These are phyloP conservation scores for Nemania diffusa DNA, from an alignment of 2,329 filamentous ascomycete genomes.

Conservation along the genomic window DNA sequence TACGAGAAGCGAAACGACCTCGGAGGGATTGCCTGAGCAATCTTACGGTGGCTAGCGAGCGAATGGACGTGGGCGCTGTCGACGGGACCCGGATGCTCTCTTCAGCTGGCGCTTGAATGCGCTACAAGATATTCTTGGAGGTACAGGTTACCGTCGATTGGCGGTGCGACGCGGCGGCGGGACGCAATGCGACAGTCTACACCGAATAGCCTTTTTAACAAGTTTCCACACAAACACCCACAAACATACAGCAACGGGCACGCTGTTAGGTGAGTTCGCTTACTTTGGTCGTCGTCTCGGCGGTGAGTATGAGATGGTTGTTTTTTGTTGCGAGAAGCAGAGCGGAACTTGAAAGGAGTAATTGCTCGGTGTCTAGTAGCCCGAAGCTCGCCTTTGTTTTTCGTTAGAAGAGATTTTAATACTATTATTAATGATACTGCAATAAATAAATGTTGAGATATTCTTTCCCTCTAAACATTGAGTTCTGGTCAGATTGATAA, in stretches of 20 bases:
- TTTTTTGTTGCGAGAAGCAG: neutral
- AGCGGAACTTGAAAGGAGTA: constrained; percentile 5
- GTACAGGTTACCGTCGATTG: constrained; percentile 33
- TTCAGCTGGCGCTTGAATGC: constrained; percentile 30
- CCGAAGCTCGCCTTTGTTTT: neutral
- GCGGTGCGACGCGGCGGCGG: constrained; percentile 26
- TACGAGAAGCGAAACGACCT: constrained; percentile 36
- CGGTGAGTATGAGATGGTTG: constrained; percentile 12
- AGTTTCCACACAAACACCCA: constrained; percentile 10
- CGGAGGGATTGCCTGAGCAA: constrained; percentile 16
- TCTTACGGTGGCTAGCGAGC: constrained; percentile 34
- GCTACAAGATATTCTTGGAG: constrained; percentile 27
- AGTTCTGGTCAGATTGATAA: neutral
- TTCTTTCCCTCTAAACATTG: neutral
- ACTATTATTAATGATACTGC: neutral
- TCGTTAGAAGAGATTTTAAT: neutral
- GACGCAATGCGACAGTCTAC: constrained; percentile 32
- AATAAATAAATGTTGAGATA: neutral
- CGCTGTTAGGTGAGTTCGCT: constrained; percentile 15
- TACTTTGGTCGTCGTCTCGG: constrained; percentile 28
- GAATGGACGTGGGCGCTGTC: constrained; percentile 24
- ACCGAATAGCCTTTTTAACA: constrained; percentile 19
- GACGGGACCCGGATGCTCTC: constrained; percentile 35
- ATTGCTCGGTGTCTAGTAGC: neutral
- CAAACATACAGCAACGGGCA: constrained; percentile 9